These are phyloP conservation scores for Rhynchosporium agropyri DNA, from an alignment of 2,329 filamentous ascomycete species.

Conservation along the genomic window DNA sequence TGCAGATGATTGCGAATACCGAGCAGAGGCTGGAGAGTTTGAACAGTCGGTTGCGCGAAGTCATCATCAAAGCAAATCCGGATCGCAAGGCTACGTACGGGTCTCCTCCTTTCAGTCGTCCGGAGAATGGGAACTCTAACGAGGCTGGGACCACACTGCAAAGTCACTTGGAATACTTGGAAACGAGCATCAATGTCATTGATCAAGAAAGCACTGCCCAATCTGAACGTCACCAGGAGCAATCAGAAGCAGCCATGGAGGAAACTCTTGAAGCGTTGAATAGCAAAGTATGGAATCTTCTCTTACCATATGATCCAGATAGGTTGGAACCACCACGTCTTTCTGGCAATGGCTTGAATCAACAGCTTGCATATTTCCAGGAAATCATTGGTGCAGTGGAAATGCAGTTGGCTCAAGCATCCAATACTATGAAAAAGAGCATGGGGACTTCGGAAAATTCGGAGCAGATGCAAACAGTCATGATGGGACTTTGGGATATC, in stretches of 20 bases:
- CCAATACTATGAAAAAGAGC: slow-evolving; percentile 28
- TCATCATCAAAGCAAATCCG: slow-evolving; percentile 67
- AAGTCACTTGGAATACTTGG: slow-evolving; percentile 70
- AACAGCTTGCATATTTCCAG: slow-evolving; percentile 70
- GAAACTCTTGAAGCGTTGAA: slow-evolving; percentile 65
- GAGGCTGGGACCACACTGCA: slow-evolving; percentile 53
- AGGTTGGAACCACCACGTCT: slow-evolving; percentile 61
- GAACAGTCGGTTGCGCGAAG: slow-evolving; percentile 66
- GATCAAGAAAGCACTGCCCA: slow-evolving; percentile 53
- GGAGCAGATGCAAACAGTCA: slow-evolving; percentile 58
- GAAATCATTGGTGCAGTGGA: slow-evolving; percentile 57
- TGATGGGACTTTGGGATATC: slow-evolving; percentile 56
- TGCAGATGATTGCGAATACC: slow-evolving; percentile 60
- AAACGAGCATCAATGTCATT: slow-evolving; percentile 64
- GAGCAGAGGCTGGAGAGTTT: slow-evolving; percentile 68
- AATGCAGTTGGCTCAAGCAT: slow-evolving; percentile 35
- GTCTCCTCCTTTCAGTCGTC: slow-evolving; percentile 41
- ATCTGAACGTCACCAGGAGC: slow-evolving; percentile 20
- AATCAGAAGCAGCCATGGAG: slow-evolving; percentile 45
- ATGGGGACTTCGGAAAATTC: slow-evolving; percentile 45
- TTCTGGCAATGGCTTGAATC: slow-evolving; percentile 59
- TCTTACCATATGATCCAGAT: slow-evolving; percentile 51
- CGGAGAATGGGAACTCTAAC: slow-evolving; percentile 45
- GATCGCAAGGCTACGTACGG: slow-evolving; percentile 32
- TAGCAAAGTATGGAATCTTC: slow-evolving; percentile 61